A percentile compares a stretch with the other conserved stretches of the same genome.
These are phyloP conservation scores for Funneliformis mosseae DNA, from an alignment of 192 early-diverging fungal genomes.

Conservation along the genomic window DNA sequence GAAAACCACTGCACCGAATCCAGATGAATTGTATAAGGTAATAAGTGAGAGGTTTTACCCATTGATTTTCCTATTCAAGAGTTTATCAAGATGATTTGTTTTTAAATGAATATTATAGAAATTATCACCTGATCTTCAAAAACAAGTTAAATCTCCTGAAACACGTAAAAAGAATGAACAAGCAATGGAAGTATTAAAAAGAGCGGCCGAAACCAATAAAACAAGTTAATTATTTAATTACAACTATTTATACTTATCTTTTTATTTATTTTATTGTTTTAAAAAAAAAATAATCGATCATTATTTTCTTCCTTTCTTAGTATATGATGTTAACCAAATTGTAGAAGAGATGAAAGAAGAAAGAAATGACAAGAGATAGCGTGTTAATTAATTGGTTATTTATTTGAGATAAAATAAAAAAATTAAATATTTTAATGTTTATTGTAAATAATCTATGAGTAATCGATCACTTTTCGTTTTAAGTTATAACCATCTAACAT, in stretches of 20 bases:
- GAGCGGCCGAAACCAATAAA: background rate
- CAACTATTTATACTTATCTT: background rate
- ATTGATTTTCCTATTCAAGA: background rate
- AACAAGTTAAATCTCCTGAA: background rate
- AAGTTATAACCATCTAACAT: slow-evolving; percentile 7
- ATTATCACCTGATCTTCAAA: background rate
- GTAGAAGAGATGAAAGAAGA: background rate
- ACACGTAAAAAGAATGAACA: background rate
- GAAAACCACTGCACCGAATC: background rate
- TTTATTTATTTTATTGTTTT: background rate
- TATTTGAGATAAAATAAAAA: too few relatives aligned
- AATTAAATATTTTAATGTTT: background rate
- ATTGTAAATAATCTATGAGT: background rate
- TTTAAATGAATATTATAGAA: background rate
- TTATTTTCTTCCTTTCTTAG: background rate
- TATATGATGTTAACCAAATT: background rate
- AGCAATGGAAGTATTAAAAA: slow-evolving; percentile 5
- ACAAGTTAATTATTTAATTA: background rate
- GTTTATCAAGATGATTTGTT: background rate
- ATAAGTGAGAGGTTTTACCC: background rate
- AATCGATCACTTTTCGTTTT: background rate
- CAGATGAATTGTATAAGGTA: slow-evolving; percentile 8
- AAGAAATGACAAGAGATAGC: background rate
- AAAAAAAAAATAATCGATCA: background rate
- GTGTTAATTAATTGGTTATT: background rate